Evolutionary conservation across 2,329 filamentous ascomycete species (phyloP).

Genomic region (Rhinocladiella similis): DNA sequence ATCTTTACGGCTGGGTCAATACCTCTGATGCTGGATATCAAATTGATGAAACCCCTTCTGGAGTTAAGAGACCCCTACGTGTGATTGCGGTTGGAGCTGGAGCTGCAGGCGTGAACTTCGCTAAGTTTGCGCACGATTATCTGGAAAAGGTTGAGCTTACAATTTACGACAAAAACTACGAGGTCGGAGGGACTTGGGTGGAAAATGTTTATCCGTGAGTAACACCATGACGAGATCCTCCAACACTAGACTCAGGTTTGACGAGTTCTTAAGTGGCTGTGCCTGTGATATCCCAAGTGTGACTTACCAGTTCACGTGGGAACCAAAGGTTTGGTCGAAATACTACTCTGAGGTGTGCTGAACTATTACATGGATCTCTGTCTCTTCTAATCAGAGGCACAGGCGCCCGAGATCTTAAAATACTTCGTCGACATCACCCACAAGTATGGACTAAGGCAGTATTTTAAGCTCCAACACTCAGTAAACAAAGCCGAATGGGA

Average conservation of each 20-base stretch:
- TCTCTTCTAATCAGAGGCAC: constrained; percentile 4
- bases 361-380: constrained; percentile 15
- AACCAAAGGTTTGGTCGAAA: constrained; percentile 9
- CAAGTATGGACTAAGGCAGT: constrained; percentile 37
- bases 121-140: constrained; percentile 1
- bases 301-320: constrained; percentile 1
- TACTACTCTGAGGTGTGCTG: constrained; percentile 22
- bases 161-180: constrained; percentile 33
- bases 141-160: constrained; percentile 24
- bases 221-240: background rate
- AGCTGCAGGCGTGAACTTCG: constrained; percentile 12
- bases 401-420: too few species aligned
- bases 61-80: background rate
- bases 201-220: constrained; percentile 26
- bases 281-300: constrained; percentile 26
- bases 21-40: background rate
- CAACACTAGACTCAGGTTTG: background rate
- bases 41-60: background rate
- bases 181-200: constrained; percentile 35
- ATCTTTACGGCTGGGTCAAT: background rate
- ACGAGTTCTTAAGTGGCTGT: background rate
- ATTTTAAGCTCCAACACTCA: constrained; percentile 29
- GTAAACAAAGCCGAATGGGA: constrained; percentile 19
- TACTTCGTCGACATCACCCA: too few species aligned
- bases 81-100: constrained; percentile 18